Base-by-base conservation (phyloP, 2,329 filamentous ascomycete genomes). In the Cladophialophora psammophila region DNA sequence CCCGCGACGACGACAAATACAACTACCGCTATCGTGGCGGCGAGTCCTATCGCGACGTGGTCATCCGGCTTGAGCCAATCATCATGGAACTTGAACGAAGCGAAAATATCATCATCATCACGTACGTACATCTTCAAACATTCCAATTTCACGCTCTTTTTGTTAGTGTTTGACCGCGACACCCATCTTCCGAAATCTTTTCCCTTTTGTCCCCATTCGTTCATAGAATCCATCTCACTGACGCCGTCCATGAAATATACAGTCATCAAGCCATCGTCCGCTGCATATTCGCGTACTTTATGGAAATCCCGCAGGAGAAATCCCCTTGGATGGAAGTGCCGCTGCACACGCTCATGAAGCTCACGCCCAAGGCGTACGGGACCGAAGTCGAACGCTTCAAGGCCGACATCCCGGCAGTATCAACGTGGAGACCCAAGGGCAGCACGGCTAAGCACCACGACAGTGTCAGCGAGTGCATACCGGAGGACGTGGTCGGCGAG, bases 241-340 rank as follows among this genome's bases (percentile, higher is more conserved):
- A 26, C 26, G 26, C 26, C 26, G 26, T 3, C 26, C 26, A 3
- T 26, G 26, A 26, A 2, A 26, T 26, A 5, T 34, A 35, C 38
- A 69, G 69, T 38, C 95, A 99, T 78, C 95, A 99, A 81, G 95
- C 95, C 13, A 94, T 99, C 38, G 84, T 99, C 69, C 89, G 95
- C 67, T 99, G 95, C 83, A 97, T 99, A 75, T 99, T 98, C 77
- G 93, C 95, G 35, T 99, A 99, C 80, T 99, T 98, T 79, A 97
- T 97, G 91, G 96, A 98, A 75, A 93, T 95, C 75, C 90, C 93
- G 63, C 95, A 98, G 79, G 89, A 94, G 74, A 88, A 92, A 80
- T 95, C 91, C 72, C 95, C 95, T 0, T 99, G 95, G 95, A 97
- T 98, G 91, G 94, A 97, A 75, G 95, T 99, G 8, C 95, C 95